Percentiles rank a stretch among this genome's conserved stretches.
phyloP scores from a whole-genome alignment of 2,329 filamentous ascomycete species.

The Sarocladium oryzae region DNA sequence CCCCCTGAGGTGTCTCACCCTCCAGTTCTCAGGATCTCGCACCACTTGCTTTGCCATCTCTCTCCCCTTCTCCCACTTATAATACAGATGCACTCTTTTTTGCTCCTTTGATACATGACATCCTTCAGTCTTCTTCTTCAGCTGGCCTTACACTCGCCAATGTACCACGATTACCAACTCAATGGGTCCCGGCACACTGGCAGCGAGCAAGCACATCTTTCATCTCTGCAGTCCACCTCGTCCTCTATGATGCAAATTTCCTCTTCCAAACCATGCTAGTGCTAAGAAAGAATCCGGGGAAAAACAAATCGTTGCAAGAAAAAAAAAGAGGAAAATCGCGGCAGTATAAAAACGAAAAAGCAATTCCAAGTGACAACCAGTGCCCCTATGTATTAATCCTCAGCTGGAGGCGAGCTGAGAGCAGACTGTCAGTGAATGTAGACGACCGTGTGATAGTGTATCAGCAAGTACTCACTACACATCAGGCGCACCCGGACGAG shows the following conservation, averaged over 20 bases:
- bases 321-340: neutral
- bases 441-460: neutral
- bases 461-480: conserved; percentile 28
- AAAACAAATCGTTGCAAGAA: neutral
- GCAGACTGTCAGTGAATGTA: neutral
- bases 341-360: neutral
- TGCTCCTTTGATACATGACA: conserved; percentile 8
- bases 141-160: too few relatives aligned
- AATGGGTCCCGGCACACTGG: conserved; percentile 6
- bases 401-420: conserved; percentile 5
- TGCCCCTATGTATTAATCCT: conserved; percentile 7
- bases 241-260: conserved; percentile 5
- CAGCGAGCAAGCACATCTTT: neutral
- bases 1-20: neutral
- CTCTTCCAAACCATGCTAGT: conserved; percentile 8
- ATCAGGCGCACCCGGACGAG: conserved; percentile 36
- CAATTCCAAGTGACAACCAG: conserved; percentile 3
- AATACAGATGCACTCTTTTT: conserved; percentile 9
- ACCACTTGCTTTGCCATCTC: neutral
- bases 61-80: neutral
- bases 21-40: neutral
- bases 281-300: neutral
- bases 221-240: neutral
- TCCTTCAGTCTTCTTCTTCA: neutral
- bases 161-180: conserved; percentile 6